Conservation (phyloP, 1,284 basidiomycete species). For the Moesziomyces sp. region DNA sequence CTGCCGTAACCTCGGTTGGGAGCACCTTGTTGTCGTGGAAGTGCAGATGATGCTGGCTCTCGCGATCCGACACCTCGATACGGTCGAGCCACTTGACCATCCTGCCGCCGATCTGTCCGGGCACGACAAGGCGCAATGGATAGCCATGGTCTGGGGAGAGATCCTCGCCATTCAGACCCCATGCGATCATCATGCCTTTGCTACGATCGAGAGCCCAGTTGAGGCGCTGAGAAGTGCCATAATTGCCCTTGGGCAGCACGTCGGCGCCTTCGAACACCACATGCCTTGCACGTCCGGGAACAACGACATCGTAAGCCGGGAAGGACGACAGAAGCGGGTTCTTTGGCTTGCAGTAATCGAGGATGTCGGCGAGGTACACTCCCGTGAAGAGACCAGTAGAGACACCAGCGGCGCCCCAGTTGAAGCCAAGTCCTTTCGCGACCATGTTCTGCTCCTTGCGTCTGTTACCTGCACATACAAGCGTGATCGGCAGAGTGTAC, state of each 20-base stretch:
- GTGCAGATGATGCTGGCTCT: conserved; percentile 72
- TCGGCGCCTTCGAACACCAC: conserved; percentile 77
- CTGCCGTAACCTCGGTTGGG: conserved; percentile 73
- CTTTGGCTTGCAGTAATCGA: conserved; percentile 72
- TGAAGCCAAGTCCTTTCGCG: conserved; percentile 73
- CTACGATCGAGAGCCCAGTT: conserved; percentile 72
- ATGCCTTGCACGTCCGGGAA: conserved; percentile 70
- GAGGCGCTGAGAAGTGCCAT: conserved; percentile 74
- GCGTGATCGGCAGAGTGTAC: conserved; percentile 75
- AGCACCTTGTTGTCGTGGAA: conserved; percentile 75
- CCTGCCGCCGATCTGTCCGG: conserved; percentile 76
- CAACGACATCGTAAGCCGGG: conserved; percentile 57
- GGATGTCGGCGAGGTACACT: conserved; percentile 74
- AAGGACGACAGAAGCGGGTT: conserved; percentile 54
- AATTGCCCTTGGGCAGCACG: conserved; percentile 75
- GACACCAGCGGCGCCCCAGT: conserved; percentile 72
- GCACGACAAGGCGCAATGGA: conserved; percentile 75
- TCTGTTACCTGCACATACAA: conserved; percentile 78
- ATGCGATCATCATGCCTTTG: conserved; percentile 75
- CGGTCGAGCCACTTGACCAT: conserved; percentile 74
- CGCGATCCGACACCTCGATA: conserved; percentile 73
- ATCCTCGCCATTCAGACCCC: conserved; percentile 73
- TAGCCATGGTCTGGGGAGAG: conserved; percentile 76
- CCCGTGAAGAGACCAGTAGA: conserved; percentile 78
- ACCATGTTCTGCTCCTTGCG: conserved; percentile 78